A percentile compares a stretch with the other conserved stretches of the same genome.
These are phyloP conservation scores for Cordyceps cicadae DNA, from an alignment of 2,329 filamentous ascomycete species.

Conservation along the genomic window DNA sequence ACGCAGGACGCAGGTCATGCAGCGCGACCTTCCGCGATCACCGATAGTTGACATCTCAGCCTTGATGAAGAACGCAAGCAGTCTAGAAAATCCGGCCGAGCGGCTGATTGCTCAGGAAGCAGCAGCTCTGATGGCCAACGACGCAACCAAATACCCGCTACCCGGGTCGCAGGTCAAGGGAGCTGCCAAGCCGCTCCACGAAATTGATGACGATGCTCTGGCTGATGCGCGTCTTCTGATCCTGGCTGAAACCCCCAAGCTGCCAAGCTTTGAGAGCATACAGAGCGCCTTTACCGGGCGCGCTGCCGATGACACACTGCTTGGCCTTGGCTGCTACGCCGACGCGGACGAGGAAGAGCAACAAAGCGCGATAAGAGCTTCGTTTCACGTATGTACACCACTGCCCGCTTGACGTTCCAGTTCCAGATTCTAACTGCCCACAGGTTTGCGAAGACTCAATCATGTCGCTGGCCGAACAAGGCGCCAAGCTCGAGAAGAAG, in stretches of 20 bases:
- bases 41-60: constrained; percentile 60
- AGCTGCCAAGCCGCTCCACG: constrained; percentile 48
- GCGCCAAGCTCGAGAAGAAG: constrained; percentile 89
- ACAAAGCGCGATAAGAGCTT: constrained; percentile 52
- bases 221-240: constrained; percentile 71
- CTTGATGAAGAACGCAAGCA: constrained; percentile 55
- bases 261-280: constrained; percentile 42
- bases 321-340: constrained; percentile 73
- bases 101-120: constrained; percentile 68
- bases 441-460: constrained; percentile 67
- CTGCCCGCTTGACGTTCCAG: background rate
- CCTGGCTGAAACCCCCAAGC: constrained; percentile 54
- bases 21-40: constrained; percentile 73
- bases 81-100: constrained; percentile 55
- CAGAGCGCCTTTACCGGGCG: constrained; percentile 45
- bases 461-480: constrained; percentile 64
- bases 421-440: constrained; percentile 15
- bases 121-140: constrained; percentile 71
- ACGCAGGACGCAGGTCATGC: constrained; percentile 84
- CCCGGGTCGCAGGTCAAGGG: constrained; percentile 58
- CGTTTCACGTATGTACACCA: constrained; percentile 58
- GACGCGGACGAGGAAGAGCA: constrained; percentile 68
- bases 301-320: constrained; percentile 51
- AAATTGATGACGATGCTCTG: constrained; percentile 63
- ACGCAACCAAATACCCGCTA: constrained; percentile 68